phyloP scores from a whole-genome alignment of 306 rosid genomes.

The Sophora flavescens region DNA sequence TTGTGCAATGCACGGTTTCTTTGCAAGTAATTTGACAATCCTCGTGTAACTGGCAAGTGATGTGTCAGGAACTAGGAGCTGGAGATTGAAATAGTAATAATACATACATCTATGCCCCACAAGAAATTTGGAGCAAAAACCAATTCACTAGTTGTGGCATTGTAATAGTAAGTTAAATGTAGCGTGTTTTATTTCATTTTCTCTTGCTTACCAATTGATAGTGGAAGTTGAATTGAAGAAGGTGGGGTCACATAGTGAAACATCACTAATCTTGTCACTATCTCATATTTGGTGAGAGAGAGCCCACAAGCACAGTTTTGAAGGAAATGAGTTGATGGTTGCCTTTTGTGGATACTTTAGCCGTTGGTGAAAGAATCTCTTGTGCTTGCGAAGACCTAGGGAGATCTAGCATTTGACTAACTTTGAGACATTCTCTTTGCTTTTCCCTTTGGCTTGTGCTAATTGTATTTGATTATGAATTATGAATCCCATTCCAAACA shows the following conservation, averaged over 20 bases:
- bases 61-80: no score
- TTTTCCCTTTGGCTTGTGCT: slow-evolving; percentile 40
- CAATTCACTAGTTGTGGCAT: neutral
- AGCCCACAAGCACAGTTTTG: slow-evolving; percentile 35
- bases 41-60: no score
- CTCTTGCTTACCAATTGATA: neutral
- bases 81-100: no score
- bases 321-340: slow-evolving; percentile 42
- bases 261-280: slow-evolving; percentile 44
- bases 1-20: no score
- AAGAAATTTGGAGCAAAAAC: neutral
- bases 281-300: slow-evolving; percentile 54
- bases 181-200: neutral
- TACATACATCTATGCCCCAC: neutral
- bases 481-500: slow-evolving; percentile 39
- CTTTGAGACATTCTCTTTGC: slow-evolving; percentile 52
- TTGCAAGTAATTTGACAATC: no score
- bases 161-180: neutral
- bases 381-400: slow-evolving; percentile 45
- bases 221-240: slow-evolving; percentile 44
- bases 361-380: slow-evolving; percentile 46
- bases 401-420: slow-evolving; percentile 63
- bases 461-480: slow-evolving; percentile 41
- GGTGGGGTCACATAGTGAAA: slow-evolving; percentile 26
- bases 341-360: slow-evolving; percentile 52